Conservation (phyloP, 1,284 basidiomycete species). For the Agroathelia rolfsii region DNA sequence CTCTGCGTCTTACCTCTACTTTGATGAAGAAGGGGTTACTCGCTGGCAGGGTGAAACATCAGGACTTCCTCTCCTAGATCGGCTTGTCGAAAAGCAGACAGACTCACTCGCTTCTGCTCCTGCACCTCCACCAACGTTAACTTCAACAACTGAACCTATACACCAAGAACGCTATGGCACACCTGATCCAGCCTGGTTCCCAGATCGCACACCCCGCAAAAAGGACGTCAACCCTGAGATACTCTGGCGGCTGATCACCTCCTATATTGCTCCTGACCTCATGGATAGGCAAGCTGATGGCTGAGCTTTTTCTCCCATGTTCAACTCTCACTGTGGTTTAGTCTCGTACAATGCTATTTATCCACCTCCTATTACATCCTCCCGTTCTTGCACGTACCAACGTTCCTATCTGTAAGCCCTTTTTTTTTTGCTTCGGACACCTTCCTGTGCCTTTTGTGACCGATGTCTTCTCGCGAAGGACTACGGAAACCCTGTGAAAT, state of each 20-base stretch:
- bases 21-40: conserved; percentile 75
- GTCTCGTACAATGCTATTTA: conserved; percentile 71
- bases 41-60: conserved; percentile 87
- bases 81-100: conserved; percentile 55
- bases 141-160: conserved; percentile 17
- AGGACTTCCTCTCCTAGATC: conserved; percentile 75
- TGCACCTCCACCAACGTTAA: conserved; percentile 27
- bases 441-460: conserved; percentile 11
- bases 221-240: conserved; percentile 73
- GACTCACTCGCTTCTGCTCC: too few relatives aligned
- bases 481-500: conserved; percentile 85
- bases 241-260: conserved; percentile 66
- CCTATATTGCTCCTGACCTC: conserved; percentile 71
- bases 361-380: conserved; percentile 88
- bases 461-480: conserved; percentile 38
- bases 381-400: conserved; percentile 84
- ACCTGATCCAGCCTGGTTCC: conserved; percentile 54
- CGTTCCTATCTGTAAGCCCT: conserved; percentile 67
- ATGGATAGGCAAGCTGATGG: conserved; percentile 67
- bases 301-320: conserved; percentile 7
- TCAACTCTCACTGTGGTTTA: conserved; percentile 22
- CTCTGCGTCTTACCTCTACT: conserved; percentile 68
- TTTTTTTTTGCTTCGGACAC: conserved; percentile 7
- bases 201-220: conserved; percentile 62
- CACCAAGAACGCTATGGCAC: conserved; percentile 16